Percentiles rank a stretch among this genome's conserved stretches.
Conservation (phyloP, 257 asterid genomes). For the Salvia hispanica region DNA sequence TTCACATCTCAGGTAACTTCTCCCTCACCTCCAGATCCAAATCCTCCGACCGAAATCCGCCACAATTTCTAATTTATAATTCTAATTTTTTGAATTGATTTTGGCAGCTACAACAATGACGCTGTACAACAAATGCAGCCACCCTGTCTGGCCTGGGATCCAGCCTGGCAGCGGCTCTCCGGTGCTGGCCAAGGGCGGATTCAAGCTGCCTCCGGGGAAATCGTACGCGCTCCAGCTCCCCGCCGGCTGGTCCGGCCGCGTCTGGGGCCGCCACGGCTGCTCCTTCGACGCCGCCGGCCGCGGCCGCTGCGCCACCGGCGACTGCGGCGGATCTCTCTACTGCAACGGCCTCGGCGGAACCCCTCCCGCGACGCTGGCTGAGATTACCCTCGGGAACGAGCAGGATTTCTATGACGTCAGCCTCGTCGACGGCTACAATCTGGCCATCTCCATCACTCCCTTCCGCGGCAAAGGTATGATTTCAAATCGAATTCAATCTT, state of each 20-base stretch:
- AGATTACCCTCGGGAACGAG: conserved; percentile 73
- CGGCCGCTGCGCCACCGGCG: conserved; percentile 91
- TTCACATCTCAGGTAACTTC: conserved; percentile 51
- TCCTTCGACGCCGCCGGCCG: conserved; percentile 65
- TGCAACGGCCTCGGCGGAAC: conserved; percentile 90
- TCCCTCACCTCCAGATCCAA: conserved; percentile 22
- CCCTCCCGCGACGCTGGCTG: conserved; percentile 92
- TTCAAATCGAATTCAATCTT: neutral
- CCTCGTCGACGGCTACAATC: conserved; percentile 93
- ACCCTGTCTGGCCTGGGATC: conserved; percentile 93
- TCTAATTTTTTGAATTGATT: neutral
- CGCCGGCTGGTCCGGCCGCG: conserved; percentile 83
- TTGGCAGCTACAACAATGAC: conserved; percentile 61
- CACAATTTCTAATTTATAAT: too few species aligned
- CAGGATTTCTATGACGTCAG: conserved; percentile 95
- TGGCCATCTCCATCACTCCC: conserved; percentile 77
- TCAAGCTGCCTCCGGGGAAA: conserved; percentile 64
- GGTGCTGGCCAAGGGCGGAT: conserved; percentile 71
- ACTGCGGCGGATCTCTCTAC: conserved; percentile 82
- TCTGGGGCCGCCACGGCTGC: conserved; percentile 97
- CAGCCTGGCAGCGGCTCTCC: conserved; percentile 81
- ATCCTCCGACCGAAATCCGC: neutral
- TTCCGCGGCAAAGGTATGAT: conserved; percentile 64
- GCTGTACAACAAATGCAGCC: conserved; percentile 68
- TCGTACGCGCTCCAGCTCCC: conserved; percentile 63